These are phyloP conservation scores for Aspergillus japonicus DNA, from an alignment of 2,329 filamentous ascomycete species.

Conservation along the genomic window DNA sequence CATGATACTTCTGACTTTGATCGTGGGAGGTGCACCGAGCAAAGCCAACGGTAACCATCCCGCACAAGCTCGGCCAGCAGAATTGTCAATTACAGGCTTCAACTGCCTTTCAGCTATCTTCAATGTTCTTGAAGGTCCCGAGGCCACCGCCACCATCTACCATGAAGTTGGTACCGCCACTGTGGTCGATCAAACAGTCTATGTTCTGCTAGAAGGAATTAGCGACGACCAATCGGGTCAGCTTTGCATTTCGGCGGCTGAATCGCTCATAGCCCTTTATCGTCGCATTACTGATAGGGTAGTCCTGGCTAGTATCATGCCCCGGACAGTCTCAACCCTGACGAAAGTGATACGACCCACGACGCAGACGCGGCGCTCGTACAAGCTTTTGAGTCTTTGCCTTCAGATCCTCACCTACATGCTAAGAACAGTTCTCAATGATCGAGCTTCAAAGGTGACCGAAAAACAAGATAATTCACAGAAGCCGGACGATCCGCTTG, in stretches of 20 bases:
- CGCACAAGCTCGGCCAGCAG: conserved; percentile 57
- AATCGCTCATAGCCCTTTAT: conserved; percentile 63
- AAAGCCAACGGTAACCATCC: conserved; percentile 37
- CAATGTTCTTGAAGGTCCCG: conserved; percentile 52
- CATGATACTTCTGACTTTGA: conserved; percentile 77
- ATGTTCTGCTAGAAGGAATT: conserved; percentile 74
- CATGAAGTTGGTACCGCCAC: conserved; percentile 64
- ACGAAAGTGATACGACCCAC: conserved; percentile 72
- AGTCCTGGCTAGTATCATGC: conserved; percentile 81
- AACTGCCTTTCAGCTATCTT: conserved; percentile 68
- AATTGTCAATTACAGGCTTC: conserved; percentile 71
- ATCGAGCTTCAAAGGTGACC: conserved; percentile 33
- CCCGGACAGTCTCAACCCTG: conserved; percentile 80
- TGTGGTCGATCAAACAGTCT: conserved; percentile 77
- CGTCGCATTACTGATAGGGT: conserved; percentile 66
- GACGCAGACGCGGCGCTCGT: conserved; percentile 58
- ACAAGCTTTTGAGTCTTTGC: conserved; percentile 63
- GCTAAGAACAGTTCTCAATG: conserved; percentile 48
- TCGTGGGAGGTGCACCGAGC: conserved; percentile 71
- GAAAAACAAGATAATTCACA: conserved; percentile 23
- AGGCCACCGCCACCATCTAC: conserved; percentile 45
- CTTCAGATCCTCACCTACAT: conserved; percentile 57
- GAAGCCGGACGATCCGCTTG: conserved; percentile 37
- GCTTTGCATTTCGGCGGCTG: conserved; percentile 70
- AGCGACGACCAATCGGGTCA: conserved; percentile 61